Base-by-base conservation (phyloP, 306 rosid species). In the Luffa aegyptiaca region DNA sequence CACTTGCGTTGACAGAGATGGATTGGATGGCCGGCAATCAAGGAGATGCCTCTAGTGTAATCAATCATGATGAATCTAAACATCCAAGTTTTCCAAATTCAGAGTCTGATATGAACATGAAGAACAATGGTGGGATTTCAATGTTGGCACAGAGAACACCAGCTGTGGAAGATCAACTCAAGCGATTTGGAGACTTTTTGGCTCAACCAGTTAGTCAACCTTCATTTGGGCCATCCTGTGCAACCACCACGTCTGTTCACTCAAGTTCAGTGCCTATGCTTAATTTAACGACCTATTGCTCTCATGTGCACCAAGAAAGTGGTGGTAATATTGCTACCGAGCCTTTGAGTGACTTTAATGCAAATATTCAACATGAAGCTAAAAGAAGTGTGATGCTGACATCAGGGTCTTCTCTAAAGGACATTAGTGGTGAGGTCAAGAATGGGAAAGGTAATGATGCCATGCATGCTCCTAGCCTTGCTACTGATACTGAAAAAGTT, bases 1-100 rank as follows among this genome's bases (percentile, higher is more conserved):
- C 95, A 87, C 97, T 92, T 92, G 94, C 91, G 80, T 92, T 95
- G 87, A 88, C 97, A 92, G 98, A 92, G 89, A 95, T 91, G 91
- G 97, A 95, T 11, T 93, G 95, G 91, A 78, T 83, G 21, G 82
- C 87, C 17, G 82, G 87, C 83, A 84, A 77, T 81, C 97, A 86
- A 68, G 86, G 75, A 6, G 97, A 90, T 52, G 84, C 87, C 80
- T 89, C 90, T 18, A 76, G 80, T 79, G 88, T 85, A 61, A 78
- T 85, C 77, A 89, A 80, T 65, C 84, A 83, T 46, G 95, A 91
- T 35, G 95, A 92, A 37, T 35, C 66, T 10, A 91, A 86, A 88
- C 65, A 84, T 14, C 89, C 73, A 18, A 91, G 68, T 73, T 53
- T 84, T 63, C 87, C 82, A 73, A 85, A 79, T 48, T 75, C 81